Evolutionary conservation across 2,329 filamentous ascomycete genomes (phyloP).

Genomic region (Hirsutella thompsonii): DNA sequence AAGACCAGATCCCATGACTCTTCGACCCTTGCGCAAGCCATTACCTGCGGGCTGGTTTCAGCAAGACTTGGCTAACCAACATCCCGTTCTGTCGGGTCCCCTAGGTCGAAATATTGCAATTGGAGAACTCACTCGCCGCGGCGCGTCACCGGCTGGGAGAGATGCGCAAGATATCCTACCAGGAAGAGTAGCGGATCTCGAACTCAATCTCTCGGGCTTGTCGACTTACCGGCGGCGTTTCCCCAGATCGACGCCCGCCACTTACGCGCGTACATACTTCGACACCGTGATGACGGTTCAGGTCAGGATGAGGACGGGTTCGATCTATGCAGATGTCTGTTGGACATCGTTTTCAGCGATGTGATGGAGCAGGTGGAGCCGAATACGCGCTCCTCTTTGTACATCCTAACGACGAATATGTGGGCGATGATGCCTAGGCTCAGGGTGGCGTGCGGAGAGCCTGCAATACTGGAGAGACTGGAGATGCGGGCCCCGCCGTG

Average conservation of each 20-base stretch:
- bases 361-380: no score
- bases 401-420: no score
- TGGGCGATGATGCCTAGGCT: not conserved
- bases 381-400: no score
- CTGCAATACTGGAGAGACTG: not conserved
- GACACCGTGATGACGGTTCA: no score
- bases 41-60: not conserved
- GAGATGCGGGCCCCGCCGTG: no score
- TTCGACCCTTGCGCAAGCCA: not conserved
- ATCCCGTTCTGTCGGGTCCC: not conserved
- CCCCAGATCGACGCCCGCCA: no score
- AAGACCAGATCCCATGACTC: not conserved
- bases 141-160: conserved; percentile 80
- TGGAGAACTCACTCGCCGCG: conserved; percentile 73
- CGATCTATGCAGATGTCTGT: no score
- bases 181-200: conserved; percentile 48
- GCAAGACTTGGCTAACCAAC: not conserved
- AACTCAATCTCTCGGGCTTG: not conserved
- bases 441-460: not conserved
- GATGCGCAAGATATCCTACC: conserved; percentile 96
- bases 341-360: no score
- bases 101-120: conserved; percentile 90
- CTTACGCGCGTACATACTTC: no score
- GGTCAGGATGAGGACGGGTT: no score
- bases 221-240: no score